A percentile compares a stretch with the other conserved stretches of the same genome.
phyloP scores from a whole-genome alignment of 768 basidiomycete genomes.

The Sarcodon sp. region DNA sequence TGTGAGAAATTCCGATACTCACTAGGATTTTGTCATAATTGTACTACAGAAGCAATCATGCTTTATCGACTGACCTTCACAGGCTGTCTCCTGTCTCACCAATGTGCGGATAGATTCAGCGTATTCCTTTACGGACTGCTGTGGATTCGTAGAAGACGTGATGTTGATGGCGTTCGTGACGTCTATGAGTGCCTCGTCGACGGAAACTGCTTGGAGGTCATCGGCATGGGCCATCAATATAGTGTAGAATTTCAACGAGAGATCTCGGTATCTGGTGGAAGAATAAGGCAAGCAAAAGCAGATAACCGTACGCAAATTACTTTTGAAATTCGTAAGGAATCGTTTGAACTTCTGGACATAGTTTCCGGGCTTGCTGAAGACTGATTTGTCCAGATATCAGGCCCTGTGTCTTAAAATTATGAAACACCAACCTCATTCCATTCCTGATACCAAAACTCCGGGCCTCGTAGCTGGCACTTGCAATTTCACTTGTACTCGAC shows the following conservation, averaged over 20 bases:
- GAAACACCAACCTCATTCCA: slow-evolving; percentile 68
- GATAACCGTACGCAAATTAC: slow-evolving; percentile 22
- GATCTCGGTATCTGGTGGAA: slow-evolving; percentile 57
- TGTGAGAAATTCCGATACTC: slow-evolving; percentile 85
- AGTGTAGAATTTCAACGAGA: slow-evolving; percentile 84
- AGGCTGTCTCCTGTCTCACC: slow-evolving; percentile 67
- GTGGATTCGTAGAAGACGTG: slow-evolving; percentile 25
- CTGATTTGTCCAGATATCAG: slow-evolving; percentile 22
- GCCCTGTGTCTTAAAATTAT: too few species aligned
- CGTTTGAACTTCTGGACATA: slow-evolving; percentile 63
- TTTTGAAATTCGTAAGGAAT: slow-evolving; percentile 92
- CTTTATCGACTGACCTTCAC: slow-evolving; percentile 47
- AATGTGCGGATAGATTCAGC: slow-evolving; percentile 74
- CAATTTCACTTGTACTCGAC: slow-evolving; percentile 87
- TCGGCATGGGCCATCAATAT: slow-evolving; percentile 85
- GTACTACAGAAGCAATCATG: background rate
- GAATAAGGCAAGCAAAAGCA: slow-evolving; percentile 1
- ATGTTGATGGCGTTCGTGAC: slow-evolving; percentile 63
- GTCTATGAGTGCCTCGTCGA: slow-evolving; percentile 93
- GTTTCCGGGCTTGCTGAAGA: slow-evolving; percentile 63
- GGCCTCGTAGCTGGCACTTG: slow-evolving; percentile 91
- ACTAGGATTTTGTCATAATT: slow-evolving; percentile 29
- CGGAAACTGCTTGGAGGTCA: slow-evolving; percentile 88
- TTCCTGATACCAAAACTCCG: slow-evolving; percentile 79
- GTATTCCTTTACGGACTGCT: slow-evolving; percentile 46